phyloP scores from a whole-genome alignment of 495 filamentous ascomycete species.

The Annulohypoxylon moriforme region DNA sequence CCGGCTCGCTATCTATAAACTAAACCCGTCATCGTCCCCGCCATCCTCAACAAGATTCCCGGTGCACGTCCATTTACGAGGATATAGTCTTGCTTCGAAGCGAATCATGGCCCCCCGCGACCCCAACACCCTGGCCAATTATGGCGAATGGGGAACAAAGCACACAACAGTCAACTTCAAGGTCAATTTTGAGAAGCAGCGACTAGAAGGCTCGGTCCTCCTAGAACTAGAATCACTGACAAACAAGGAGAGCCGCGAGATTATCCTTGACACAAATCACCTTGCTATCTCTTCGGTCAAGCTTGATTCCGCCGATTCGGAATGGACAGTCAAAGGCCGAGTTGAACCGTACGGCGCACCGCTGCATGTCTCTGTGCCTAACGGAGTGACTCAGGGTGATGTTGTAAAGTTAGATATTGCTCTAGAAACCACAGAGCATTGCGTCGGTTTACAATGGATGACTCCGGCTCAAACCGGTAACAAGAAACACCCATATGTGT shows the following conservation, averaged over 20 bases:
- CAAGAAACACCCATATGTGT: conserved; percentile 95
- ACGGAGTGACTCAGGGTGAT: conserved; percentile 70
- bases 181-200: conserved; percentile 82
- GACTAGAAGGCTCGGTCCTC: conserved; percentile 77
- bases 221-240: conserved; percentile 79
- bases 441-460: conserved; percentile 94
- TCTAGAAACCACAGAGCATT: conserved; percentile 79
- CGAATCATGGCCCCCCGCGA: conserved; percentile 73
- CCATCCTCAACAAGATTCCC: conserved; percentile 4
- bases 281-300: conserved; percentile 75
- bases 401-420: conserved; percentile 70
- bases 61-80: conserved; percentile 37
- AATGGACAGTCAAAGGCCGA: conserved; percentile 77
- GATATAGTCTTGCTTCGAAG: conserved; percentile 40
- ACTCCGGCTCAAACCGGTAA: conserved; percentile 90
- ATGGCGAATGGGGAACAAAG: conserved; percentile 81
- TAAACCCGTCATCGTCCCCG: conserved; percentile 12
- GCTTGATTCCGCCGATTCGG: conserved; percentile 63
- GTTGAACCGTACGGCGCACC: conserved; percentile 82
- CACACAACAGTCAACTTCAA: conserved; percentile 82
- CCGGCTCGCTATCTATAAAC: conserved; percentile 40
- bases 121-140: conserved; percentile 93
- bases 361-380: conserved; percentile 75
- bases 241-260: conserved; percentile 73
- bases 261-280: conserved; percentile 88